Evolutionary conservation across 1,284 basidiomycete species (phyloP), one percentile per base, ranked within the genome.

Genomic region (Exsudoporus floridanus): DNA sequence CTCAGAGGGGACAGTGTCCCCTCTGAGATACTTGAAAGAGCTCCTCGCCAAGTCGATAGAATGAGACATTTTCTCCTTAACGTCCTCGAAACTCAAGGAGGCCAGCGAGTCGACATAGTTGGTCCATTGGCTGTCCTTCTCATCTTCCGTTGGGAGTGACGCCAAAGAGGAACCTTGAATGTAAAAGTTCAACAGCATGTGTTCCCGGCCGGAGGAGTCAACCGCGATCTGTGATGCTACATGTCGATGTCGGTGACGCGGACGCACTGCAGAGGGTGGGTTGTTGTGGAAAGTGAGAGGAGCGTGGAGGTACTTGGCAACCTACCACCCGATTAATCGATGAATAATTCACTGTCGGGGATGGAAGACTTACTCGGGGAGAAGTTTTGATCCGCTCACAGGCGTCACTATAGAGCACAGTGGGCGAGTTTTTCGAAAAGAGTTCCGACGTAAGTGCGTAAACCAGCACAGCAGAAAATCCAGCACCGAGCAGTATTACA

Each of bases 381-480:
- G 90, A 94, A 8, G 79, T 75, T 61, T 88, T 84, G 56, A 97
- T 90, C 52, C 84, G 80, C 55, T 94, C 86, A 68, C 93, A 94
- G 13, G 92, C 91, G 58, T 93, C 84, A 37, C 83, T 83, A 67
- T 94, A 94, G 46, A 97, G 75, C 28, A 94, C 92, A 2, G 92
- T 93, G 2, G 94, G 92, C 28, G 92, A 95, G 72, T 97, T 98
- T 66, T 82, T 87, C 14, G 93, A 94, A 71, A 96, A 95, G 7
- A 97, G 78, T 71, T 96, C 93, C 21, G 91, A 90, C 12, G 87
- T 88, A 33, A 95, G 78, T 12, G 91, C 88, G 61, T 95, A 93
- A n/a, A 88, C 75, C 34, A 95, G 79, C 43, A 95, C 76, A 9
- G 85, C 83, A 39, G 91, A 92, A 31, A 92, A 77, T 30, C 85